Evolutionary conservation across 805 yeast genomes (phyloP), one percentile per base, ranked within the genome.

Genomic region (Metschnikowia dekortorum): DNA sequence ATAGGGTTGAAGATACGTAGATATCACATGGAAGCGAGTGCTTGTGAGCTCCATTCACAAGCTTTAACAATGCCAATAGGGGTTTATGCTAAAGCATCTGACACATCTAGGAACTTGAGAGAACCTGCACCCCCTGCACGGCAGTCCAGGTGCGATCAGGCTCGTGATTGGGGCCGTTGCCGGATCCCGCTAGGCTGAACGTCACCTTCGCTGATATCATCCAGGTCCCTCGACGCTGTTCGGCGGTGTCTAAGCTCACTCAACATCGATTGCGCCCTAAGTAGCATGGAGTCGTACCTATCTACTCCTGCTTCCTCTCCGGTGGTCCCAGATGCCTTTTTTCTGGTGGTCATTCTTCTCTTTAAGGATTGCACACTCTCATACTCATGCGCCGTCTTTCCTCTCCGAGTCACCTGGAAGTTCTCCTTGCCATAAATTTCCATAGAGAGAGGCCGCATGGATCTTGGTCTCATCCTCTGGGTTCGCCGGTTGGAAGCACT

Each of bases 261-360:
- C 39, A 73, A 63, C 76, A 73, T 71, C 1, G 68, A 65, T 51
- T 70, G 75, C 0, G 77, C 75, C 46, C 78, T 54, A 16, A 69
- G 57, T 65, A 71, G 61, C 1, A 67, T 51, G n/a, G 43, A 47
- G 16, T 57, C 61, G 26, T 43, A 39, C 29, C 51, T 50, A 29
- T 52, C 58, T 9, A 26, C 47, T 4, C 35, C 52, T 16, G 22
- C 11, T 26, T 28, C 34, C 6, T 33, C 46, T n/a, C n/a, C 44
- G 6, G 29, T 51, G 40, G 60, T 58, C 49, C 71, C 74, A 4
- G 57, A 50, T 40, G 33, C 29, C 34, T 60, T 62, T 47, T 60
- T 64, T 43, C 78, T 53, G 5, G 65, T 60, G 4, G 75, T 70
- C 64, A 73, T 53, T 50, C 78, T 59, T 49, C 76, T 54, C 50